A percentile compares a stretch with the other conserved stretches of the same genome.
phyloP scores from a whole-genome alignment of 306 rosid species.

The Cicer yamashitae region DNA sequence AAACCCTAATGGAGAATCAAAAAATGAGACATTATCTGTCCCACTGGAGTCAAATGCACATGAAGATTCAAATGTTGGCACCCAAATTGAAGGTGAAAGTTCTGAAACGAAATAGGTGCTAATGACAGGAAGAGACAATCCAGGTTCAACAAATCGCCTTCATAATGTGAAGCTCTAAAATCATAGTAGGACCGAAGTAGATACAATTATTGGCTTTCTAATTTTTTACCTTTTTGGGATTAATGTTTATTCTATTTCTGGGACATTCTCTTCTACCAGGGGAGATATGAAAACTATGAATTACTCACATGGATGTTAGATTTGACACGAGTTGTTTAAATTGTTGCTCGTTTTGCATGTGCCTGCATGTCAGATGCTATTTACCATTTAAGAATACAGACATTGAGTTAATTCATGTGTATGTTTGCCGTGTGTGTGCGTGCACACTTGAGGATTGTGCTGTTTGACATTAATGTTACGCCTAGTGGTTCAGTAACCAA shows the following conservation, averaged over 20 bases:
- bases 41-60: constrained; percentile 19
- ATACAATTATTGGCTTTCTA: not conserved
- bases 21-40: constrained; percentile 20
- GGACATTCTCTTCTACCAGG: constrained; percentile 1
- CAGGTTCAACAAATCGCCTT: constrained; percentile 35
- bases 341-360: not conserved
- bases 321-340: not conserved
- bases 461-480: not conserved
- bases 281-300: constrained; percentile 13
- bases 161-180: constrained; percentile 30
- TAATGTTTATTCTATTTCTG: constrained; percentile 12
- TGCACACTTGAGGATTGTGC: not conserved
- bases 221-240: not conserved
- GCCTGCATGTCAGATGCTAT: not conserved
- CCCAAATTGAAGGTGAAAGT: constrained; percentile 42
- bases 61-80: constrained; percentile 28
- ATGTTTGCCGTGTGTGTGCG: not conserved
- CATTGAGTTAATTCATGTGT: not conserved
- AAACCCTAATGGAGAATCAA: constrained; percentile 33
- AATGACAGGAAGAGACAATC: constrained; percentile 11
- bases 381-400: not conserved
- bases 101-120: constrained; percentile 38
- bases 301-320: constrained; percentile 29
- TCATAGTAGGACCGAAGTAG: constrained; percentile 21
- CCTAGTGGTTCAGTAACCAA: not conserved